Evolutionary conservation across 1,284 basidiomycete genomes (phyloP).

Genomic region (Peniophora sp.): DNA sequence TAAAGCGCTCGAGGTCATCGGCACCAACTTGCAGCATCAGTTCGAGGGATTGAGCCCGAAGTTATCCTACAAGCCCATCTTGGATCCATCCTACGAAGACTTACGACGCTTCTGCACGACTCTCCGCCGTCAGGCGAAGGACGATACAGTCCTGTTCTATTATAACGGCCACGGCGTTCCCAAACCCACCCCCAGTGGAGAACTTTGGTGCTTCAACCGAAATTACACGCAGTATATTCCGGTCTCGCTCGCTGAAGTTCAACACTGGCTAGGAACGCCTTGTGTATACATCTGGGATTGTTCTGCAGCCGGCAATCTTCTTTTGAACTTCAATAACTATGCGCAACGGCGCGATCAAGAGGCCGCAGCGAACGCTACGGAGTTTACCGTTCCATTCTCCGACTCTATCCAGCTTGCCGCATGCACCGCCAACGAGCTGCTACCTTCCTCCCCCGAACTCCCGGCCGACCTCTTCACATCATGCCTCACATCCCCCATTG

Average conservation of each 20-base stretch:
- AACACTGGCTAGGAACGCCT: conserved; percentile 88
- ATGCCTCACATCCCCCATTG: conserved; percentile 96
- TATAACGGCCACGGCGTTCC: conserved; percentile 99
- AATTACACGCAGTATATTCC: conserved; percentile 99
- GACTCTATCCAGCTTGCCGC: conserved; percentile 95
- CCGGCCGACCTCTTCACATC: conserved; percentile 97
- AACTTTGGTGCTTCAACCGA: conserved; percentile 98
- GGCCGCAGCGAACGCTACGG: conserved; percentile 51
- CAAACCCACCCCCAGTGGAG: conserved; percentile 92
- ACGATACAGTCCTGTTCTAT: conserved; percentile 93
- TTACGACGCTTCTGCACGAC: conserved; percentile 85
- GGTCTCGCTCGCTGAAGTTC: conserved; percentile 88
- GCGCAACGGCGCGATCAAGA: conserved; percentile 85
- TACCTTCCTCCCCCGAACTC: conserved; percentile 94
- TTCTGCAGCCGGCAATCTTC: conserved; percentile 89
- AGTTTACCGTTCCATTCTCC: conserved; percentile 67
- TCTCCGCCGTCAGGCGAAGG: conserved; percentile 83
- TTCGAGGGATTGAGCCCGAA: conserved; percentile 92
- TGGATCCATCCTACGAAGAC: conserved; percentile 95
- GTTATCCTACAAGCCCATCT: conserved; percentile 85
- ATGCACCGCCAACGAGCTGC: conserved; percentile 84
- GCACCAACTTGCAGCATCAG: conserved; percentile 89
- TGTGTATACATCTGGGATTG: conserved; percentile 99
- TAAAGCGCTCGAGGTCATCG: conserved; percentile 86
- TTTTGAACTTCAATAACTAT: conserved; percentile 87